phyloP scores from a whole-genome alignment of 306 rosid genomes.

The Trifolium subterraneum region DNA sequence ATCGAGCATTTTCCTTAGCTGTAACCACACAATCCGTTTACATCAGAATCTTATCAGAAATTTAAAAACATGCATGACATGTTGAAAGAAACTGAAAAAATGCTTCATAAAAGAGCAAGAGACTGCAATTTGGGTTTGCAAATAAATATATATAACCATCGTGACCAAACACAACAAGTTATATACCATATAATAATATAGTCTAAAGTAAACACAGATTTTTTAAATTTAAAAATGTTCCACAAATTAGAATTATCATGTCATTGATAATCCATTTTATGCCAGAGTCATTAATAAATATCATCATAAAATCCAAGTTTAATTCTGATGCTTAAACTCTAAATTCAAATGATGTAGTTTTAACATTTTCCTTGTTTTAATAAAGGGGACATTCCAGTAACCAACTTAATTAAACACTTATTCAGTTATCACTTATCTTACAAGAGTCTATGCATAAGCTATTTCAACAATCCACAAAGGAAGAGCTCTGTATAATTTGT shows the following conservation, averaged over 20 bases:
- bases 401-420: background rate
- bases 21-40: conserved; percentile 49
- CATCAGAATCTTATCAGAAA: conserved; percentile 33
- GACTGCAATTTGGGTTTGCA: background rate
- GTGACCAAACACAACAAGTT: background rate
- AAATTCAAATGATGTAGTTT: background rate
- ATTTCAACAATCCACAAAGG: background rate
- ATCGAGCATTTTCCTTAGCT: conserved; percentile 96
- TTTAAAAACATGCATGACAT: conserved; percentile 10
- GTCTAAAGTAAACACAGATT: background rate
- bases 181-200: conserved; percentile 21
- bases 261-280: background rate
- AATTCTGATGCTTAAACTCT: background rate
- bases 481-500: background rate
- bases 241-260: conserved; percentile 2
- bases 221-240: conserved; percentile 11
- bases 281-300: background rate
- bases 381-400: conserved; percentile 8
- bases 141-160: background rate
- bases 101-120: background rate
- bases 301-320: conserved; percentile 9
- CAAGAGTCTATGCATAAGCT: background rate
- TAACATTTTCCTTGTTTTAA: conserved; percentile 21
- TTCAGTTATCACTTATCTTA: background rate
- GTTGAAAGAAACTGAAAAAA: background rate